phyloP scores from a whole-genome alignment of 495 filamentous ascomycete species.

The Gamarada debralockiae region DNA sequence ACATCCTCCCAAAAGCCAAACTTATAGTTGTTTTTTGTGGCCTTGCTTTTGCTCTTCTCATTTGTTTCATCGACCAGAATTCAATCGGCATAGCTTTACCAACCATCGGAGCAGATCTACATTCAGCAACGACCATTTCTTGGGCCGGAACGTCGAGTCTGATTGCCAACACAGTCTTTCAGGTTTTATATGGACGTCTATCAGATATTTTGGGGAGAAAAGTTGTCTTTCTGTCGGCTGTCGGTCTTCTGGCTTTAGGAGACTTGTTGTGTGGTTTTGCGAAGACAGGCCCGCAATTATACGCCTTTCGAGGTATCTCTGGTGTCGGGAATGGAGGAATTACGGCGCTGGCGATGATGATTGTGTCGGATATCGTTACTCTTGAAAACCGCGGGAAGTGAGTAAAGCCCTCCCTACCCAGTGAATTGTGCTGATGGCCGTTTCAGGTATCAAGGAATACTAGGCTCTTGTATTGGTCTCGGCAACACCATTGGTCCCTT shows the following conservation, averaged over 20 bases:
- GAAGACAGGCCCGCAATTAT: conserved; percentile 64
- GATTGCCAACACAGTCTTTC: conserved; percentile 75
- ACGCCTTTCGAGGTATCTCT: conserved; percentile 55
- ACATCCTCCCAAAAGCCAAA: conserved; percentile 51
- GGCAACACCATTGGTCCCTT: conserved; percentile 39
- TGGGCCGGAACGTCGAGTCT: conserved; percentile 78
- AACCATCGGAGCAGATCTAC: conserved; percentile 53
- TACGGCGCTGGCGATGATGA: conserved; percentile 74
- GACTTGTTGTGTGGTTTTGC: conserved; percentile 73
- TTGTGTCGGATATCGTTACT: conserved; percentile 74
- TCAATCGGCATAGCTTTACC: conserved; percentile 57
- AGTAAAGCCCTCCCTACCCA: not conserved
- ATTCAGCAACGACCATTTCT: conserved; percentile 51
- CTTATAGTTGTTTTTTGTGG: conserved; percentile 54
- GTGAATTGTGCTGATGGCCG: not conserved
- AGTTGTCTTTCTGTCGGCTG: conserved; percentile 66
- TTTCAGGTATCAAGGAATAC: conserved; percentile 37
- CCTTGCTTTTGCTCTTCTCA: conserved; percentile 49
- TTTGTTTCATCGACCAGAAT: conserved; percentile 62
- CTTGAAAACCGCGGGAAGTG: conserved; percentile 71
- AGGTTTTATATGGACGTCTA: conserved; percentile 73
- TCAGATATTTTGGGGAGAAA: conserved; percentile 84
- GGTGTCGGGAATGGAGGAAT: conserved; percentile 84
- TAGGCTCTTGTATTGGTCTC: conserved; percentile 35
- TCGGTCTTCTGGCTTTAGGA: conserved; percentile 69